Percentiles rank a stretch among this genome's conserved stretches.
These are phyloP conservation scores for Microthlaspi erraticum DNA, from an alignment of 345 rosid species.

Conservation along the genomic window DNA sequence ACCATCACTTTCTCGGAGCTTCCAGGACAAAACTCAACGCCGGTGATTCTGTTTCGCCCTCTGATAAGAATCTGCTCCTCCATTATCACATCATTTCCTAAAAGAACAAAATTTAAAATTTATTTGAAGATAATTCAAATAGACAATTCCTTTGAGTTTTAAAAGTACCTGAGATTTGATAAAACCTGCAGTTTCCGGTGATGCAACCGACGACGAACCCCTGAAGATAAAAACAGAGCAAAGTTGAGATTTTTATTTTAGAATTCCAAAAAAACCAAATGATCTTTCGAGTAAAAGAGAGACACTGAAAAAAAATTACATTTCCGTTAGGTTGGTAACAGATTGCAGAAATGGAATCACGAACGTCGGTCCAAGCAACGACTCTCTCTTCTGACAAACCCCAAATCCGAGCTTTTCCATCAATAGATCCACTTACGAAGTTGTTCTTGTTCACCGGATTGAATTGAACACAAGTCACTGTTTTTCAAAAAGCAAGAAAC, in stretches of 20 bases:
- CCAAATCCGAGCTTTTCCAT: constrained; percentile 97
- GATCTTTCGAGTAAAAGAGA: background rate
- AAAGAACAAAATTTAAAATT: background rate
- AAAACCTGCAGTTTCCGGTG: constrained; percentile 74
- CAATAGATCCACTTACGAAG: constrained; percentile 89
- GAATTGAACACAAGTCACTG: constrained; percentile 94
- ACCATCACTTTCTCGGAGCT: constrained; percentile 62
- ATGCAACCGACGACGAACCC: constrained; percentile 75
- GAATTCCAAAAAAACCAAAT: background rate
- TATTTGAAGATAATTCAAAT: background rate
- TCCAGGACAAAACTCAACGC: constrained; percentile 66
- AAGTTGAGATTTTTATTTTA: background rate
- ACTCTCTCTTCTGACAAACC: constrained; percentile 70
- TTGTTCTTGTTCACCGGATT: constrained; percentile 68
- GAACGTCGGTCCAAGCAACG: constrained; percentile 76
- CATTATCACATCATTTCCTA: constrained; percentile 57
- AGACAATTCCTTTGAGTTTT: background rate
- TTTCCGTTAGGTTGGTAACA: constrained; percentile 77
- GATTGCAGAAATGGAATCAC: constrained; percentile 73
- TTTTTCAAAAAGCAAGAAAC: constrained; percentile 24
- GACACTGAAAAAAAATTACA: constrained; percentile 41
- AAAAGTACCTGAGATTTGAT: constrained; percentile 56
- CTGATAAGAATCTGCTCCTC: constrained; percentile 55
- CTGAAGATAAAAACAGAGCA: constrained; percentile 49
- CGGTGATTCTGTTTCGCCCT: constrained; percentile 68